Conservation (phyloP, 1,284 basidiomycete genomes). For the Trichosporon faecale region DNA sequence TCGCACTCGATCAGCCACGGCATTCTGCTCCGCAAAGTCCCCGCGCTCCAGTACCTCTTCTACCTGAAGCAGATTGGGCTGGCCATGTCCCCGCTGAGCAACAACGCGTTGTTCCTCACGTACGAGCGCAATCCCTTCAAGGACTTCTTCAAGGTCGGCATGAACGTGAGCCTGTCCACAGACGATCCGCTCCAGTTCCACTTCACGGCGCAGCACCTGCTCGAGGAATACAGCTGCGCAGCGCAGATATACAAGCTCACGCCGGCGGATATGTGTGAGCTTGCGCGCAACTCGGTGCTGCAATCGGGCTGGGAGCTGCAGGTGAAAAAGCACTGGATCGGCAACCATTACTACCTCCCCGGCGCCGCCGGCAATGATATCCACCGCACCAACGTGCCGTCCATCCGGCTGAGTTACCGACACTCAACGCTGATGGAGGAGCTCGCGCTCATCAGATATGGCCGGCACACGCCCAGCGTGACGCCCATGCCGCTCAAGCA, state of each 20-base stretch:
- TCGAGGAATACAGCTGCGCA: slow-evolving; percentile 98
- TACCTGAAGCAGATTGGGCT: slow-evolving; percentile 96
- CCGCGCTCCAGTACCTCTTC: slow-evolving; percentile 81
- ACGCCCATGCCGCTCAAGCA: slow-evolving; percentile 34
- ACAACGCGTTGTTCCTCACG: slow-evolving; percentile 92
- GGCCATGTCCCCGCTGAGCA: slow-evolving; percentile 96
- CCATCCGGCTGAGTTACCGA: slow-evolving; percentile 82
- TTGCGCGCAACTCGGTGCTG: slow-evolving; percentile 91
- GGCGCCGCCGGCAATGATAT: slow-evolving; percentile 87
- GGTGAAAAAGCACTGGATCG: slow-evolving; percentile 95
- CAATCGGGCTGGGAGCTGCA: slow-evolving; percentile 99
- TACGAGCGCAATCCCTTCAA: slow-evolving; percentile 98
- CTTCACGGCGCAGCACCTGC: slow-evolving; percentile 88
- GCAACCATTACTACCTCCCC: slow-evolving; percentile 81
- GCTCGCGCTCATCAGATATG: slow-evolving; percentile 54
- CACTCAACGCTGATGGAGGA: slow-evolving; percentile 86
- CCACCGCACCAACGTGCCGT: slow-evolving; percentile 95
- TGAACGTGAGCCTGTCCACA: slow-evolving; percentile 95
- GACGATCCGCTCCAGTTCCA: slow-evolving; percentile 70
- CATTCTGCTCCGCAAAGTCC: slow-evolving; percentile 94
- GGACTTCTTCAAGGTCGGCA: slow-evolving; percentile 91
- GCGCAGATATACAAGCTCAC: slow-evolving; percentile 94
- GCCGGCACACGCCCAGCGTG: slow-evolving; percentile 36
- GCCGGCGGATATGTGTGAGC: slow-evolving; percentile 66
- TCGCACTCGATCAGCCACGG: slow-evolving; percentile 99